phyloP scores from a whole-genome alignment of 495 filamentous ascomycete genomes.

The Talaromyces borbonicus region DNA sequence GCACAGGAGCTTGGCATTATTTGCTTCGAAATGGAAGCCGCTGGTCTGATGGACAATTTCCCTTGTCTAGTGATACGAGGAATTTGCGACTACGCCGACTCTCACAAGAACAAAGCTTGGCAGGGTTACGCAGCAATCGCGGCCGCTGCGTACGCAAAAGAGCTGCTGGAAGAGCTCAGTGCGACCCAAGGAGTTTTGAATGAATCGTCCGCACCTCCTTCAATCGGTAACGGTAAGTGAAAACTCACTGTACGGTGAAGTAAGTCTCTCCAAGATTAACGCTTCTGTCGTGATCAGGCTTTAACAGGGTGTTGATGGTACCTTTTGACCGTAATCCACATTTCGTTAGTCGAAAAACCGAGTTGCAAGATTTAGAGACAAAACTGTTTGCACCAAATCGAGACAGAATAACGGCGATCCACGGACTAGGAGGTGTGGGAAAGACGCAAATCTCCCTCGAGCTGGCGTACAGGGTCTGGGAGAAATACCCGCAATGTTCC shows the following conservation, averaged over 20 bases:
- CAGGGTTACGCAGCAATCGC: too few species aligned
- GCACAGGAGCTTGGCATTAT: neutral
- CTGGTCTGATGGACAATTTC: too few species aligned
- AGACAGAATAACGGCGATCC: conserved; percentile 19
- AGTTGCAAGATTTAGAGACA: conserved; percentile 14
- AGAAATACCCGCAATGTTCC: conserved; percentile 26
- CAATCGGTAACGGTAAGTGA: too few species aligned
- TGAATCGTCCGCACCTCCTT: too few species aligned
- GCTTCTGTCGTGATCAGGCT: too few species aligned
- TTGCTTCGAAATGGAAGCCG: neutral
- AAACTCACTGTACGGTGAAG: too few species aligned
- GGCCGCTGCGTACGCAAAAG: too few species aligned
- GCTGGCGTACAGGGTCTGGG: conserved; percentile 30
- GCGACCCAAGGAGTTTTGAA: too few species aligned
- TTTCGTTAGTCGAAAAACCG: conserved; percentile 13
- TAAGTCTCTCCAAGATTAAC: too few species aligned
- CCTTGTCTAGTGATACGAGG: conserved; percentile 17
- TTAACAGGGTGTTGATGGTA: too few species aligned
- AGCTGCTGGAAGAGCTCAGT: too few species aligned
- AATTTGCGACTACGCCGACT: conserved; percentile 22
- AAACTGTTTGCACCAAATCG: conserved; percentile 10
- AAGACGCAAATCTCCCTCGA: conserved; percentile 46
- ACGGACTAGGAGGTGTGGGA: conserved; percentile 37
- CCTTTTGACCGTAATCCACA: conserved; percentile 16
- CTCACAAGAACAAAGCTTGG: conserved; percentile 20